Evolutionary conservation across 257 asterid species (phyloP), one percentile per base, ranked within the genome.

Genomic region (Linderniella brevidens): DNA sequence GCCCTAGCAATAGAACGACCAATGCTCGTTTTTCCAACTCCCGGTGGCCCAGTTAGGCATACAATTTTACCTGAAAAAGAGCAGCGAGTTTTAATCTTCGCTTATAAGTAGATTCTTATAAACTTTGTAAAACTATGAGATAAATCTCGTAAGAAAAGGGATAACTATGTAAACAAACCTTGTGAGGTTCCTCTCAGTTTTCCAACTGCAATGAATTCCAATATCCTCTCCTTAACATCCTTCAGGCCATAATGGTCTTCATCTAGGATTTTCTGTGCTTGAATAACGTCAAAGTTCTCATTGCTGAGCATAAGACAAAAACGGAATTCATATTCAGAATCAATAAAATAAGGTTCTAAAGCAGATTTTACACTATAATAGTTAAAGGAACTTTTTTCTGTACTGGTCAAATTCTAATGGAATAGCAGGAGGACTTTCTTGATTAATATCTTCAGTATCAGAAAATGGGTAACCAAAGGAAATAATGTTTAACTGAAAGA

Each of bases 1-100:
- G 99, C 94, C 59, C 94, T 86, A 19, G 99, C 99, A 63, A 90
- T 77, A 60, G 99, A 90, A 71, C 92, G 96, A 29, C 94, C 99
- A 47, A 90, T 90, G 54, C 99, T 90, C 11, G 99, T 90, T 69
- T 90, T 90, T 55, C 99, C 99, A 52, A 85, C 99, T 63, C 99
- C 99, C 32, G 99, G 99, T 50, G 99, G 99, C 47, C 99, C 99
- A 61, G 99, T 81, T 38, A 90, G 86, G 68, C 99, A 90, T 59
- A 90, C 63, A 58, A 90, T 90, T 72, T 90, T 90, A 59, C 99
- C 96, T 90, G 78, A 54, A 58, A 42, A 11, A 9, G 32, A 46
- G 11, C 51, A 15, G 25, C 4, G 19, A 18, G 18, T 9, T 9
- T 9, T 8, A 1, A 44, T 2, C 9, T 3, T 17, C 13, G 17